Base-by-base conservation (phyloP, 768 basidiomycete species). In the Mycena rebaudengoi region DNA sequence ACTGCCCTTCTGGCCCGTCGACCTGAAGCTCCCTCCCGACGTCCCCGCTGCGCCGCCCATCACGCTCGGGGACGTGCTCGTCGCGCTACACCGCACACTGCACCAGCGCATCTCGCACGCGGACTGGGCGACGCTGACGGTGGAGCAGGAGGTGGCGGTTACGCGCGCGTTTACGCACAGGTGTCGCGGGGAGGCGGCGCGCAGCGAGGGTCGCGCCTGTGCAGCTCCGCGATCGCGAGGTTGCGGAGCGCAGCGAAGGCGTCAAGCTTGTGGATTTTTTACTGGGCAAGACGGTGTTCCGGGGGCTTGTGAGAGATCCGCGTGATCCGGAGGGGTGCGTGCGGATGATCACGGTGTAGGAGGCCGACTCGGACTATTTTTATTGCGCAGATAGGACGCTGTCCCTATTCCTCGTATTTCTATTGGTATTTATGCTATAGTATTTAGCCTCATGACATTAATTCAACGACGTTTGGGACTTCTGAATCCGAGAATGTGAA, bases 1-100 rank as follows among this genome's bases (percentile, higher is more conserved):
- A 18, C 72, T 83, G 41, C 76, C 77, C 0, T 60, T 74, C 10
- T 84, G 83, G 82, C 76, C 80, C 4, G 74, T 84, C 50, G 75
- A 78, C 62, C 56, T 83, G 40, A 70, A 76, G 50, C 50, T 50
- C 29, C 37, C 23, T 20, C 16, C 58, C 28, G 32, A 4, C 11
- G 49, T 5, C 20, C 54, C 6, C 20, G 49, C 49, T 6, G 29
- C 37, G 30, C 48, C 50, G 23, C 63, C 63, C 6, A 60, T 64
- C 28, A 30, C 56, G 5, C 43, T 64, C 4, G 50, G 49, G 1
- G 63, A 58, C 44, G 57, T 64, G 26, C 63, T 64, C 49, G 29
- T 49, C 33, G 46, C 56, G 21, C 18, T 64, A 26, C 63, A 64
- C 57, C 63, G 48, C 30, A 13, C 63, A 21, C 39, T 64, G 33